These are phyloP conservation scores for Raffaelea arxii DNA, from an alignment of 2,329 filamentous ascomycete species.

Conservation along the genomic window DNA sequence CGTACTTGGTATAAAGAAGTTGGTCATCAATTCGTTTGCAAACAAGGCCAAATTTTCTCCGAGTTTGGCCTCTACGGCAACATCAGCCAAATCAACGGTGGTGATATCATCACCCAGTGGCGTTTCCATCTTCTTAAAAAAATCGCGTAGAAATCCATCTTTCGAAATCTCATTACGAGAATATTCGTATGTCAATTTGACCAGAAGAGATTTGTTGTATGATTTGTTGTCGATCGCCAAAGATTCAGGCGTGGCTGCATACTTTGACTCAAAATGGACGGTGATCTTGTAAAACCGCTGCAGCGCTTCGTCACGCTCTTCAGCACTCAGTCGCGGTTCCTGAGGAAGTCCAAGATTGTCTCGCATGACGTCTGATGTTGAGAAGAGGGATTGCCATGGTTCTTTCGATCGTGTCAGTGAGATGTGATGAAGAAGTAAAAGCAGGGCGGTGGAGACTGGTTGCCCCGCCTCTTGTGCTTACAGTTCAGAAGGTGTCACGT, in stretches of 20 bases:
- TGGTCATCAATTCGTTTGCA: not conserved
- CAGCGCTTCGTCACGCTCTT: not conserved
- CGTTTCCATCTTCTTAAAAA: not conserved
- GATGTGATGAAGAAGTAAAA: too few relatives aligned
- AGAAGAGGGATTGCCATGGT: too few relatives aligned
- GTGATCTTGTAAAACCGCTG: not conserved
- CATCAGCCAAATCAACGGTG: not conserved
- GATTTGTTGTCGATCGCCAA: not conserved
- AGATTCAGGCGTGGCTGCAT: too few relatives aligned
- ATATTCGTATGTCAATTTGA: not conserved
- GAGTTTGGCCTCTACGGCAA: not conserved
- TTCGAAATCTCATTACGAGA: not conserved
- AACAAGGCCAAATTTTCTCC: not conserved
- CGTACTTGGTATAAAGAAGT: slow-evolving; percentile 3
- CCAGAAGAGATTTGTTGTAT: not conserved
- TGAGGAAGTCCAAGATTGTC: too few relatives aligned
- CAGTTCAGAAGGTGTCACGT: too few relatives aligned
- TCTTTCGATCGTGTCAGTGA: too few relatives aligned
- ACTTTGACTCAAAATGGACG: not conserved
- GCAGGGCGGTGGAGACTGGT: too few relatives aligned
- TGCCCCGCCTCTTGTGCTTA: too few relatives aligned
- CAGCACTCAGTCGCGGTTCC: not conserved
- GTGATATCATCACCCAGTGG: not conserved
- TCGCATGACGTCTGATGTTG: too few relatives aligned
- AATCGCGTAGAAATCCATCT: not conserved